Evolutionary conservation across 495 filamentous ascomycete genomes (phyloP), one percentile per base, ranked within the genome.

Genomic region (Tetracladium setigerum): DNA sequence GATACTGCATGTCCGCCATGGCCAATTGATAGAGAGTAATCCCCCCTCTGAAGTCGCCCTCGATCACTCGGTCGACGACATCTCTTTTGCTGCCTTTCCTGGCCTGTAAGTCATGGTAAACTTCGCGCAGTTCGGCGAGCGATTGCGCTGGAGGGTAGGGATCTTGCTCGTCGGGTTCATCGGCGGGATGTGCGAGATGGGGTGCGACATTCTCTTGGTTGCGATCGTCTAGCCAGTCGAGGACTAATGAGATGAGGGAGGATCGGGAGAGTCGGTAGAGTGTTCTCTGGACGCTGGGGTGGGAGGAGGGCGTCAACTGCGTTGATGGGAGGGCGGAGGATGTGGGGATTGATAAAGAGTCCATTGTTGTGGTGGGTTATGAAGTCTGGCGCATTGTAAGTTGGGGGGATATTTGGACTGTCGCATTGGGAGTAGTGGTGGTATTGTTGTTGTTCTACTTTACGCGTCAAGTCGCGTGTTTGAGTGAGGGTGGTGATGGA

Each of bases 31-130:
- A 86, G 13, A 95, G 64, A 1, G 76, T 82, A 16, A 94, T 67
- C 1, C 88, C 88, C 41, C 80, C 73, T 16, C 86, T 72, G 87
- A 87, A 95, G 60, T 95, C 88, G 36, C 85, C 85, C 47, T 89
- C 82, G 0, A 84, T 54, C 33, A 95, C 82, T 24, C 86, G 73
- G 55, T 88, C 85, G 6, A 86, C 67, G 4, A 91, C 74, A 58
- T 95, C 87, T 38, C 80, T 71, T 53, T 82, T 86, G 9, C 73
- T 76, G 3, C 85, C 84, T 56, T 83, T 89, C 17, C 77, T 66
- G 6, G 56, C 43, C 43, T 71, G 69, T 44, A 77, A 60, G 1
- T 59, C 58, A n/a, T 51, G 55, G 65, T 90, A 92, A 32, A 72
- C 67, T 35, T 82, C 74, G 11, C 73, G 71, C 11, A 88, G 67